A percentile compares a stretch with the other conserved stretches of the same genome.
These are phyloP conservation scores for Ceratobasidium sp. DNA, from an alignment of 1,284 basidiomycete species.

Conservation along the genomic window DNA sequence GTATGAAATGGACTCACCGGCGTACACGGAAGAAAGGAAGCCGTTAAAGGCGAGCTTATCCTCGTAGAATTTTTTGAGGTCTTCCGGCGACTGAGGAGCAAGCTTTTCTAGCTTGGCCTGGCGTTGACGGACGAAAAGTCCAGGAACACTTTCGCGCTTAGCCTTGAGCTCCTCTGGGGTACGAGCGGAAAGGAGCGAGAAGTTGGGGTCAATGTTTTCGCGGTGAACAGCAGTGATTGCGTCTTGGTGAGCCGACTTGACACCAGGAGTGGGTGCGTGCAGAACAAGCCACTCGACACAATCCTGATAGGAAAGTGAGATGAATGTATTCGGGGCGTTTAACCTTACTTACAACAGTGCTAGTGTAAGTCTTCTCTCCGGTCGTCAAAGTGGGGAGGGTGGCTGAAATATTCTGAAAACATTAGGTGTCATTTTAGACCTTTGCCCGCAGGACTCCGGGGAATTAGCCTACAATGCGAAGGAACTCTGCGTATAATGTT, in stretches of 20 bases:
- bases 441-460: neutral
- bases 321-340: neutral
- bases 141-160: slow-evolving; percentile 53
- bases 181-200: slow-evolving; percentile 57
- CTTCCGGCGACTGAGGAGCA: slow-evolving; percentile 54
- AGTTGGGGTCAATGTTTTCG: slow-evolving; percentile 66
- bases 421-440: neutral
- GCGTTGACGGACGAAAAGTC: slow-evolving; percentile 57
- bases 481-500: slow-evolving; percentile 60
- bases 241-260: slow-evolving; percentile 46
- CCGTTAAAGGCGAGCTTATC: slow-evolving; percentile 60
- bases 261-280: slow-evolving; percentile 54
- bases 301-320: slow-evolving; percentile 45
- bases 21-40: slow-evolving; percentile 56
- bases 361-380: slow-evolving; percentile 55
- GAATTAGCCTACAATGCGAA: neutral
- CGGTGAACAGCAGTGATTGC: slow-evolving; percentile 60
- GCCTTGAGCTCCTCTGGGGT: slow-evolving; percentile 60
- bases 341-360: slow-evolving; percentile 51
- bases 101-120: slow-evolving; percentile 58
- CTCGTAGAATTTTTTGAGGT: slow-evolving; percentile 62
- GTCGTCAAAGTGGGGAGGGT: slow-evolving; percentile 63
- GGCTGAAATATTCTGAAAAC: slow-evolving; percentile 57
- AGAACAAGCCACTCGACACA: slow-evolving; percentile 60
- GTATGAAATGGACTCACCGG: slow-evolving; percentile 45